A percentile compares a stretch with the other conserved stretches of the same genome.
Evolutionary conservation across 768 basidiomycete genomes (phyloP).

Genomic region (Boletus subparvulus): DNA sequence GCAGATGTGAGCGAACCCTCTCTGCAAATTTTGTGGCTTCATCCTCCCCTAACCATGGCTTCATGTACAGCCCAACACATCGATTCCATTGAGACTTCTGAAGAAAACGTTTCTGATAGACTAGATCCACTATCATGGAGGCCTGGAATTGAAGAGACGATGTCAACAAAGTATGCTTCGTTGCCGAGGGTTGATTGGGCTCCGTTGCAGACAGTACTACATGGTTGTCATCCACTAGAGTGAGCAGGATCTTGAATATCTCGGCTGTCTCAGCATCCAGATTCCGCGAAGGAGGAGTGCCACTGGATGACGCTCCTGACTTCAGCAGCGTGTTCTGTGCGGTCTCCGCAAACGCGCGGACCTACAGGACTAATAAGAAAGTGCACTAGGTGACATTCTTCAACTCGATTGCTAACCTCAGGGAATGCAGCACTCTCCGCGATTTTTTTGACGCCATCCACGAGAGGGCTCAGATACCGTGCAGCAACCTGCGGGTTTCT

Average conservation of each 20-base stretch:
- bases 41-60: slow-evolving; percentile 64
- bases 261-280: slow-evolving; percentile 60
- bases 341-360: slow-evolving; percentile 88
- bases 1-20: slow-evolving; percentile 68
- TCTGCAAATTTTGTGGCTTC: slow-evolving; percentile 54
- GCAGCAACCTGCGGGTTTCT: slow-evolving; percentile 89
- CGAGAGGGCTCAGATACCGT: slow-evolving; percentile 79
- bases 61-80: slow-evolving; percentile 70
- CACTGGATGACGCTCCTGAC: slow-evolving; percentile 78
- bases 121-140: slow-evolving; percentile 74
- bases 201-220: slow-evolving; percentile 40
- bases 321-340: slow-evolving; percentile 78
- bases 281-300: slow-evolving; percentile 72
- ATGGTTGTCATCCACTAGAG: slow-evolving; percentile 53
- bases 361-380: slow-evolving; percentile 40
- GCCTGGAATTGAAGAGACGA: slow-evolving; percentile 70
- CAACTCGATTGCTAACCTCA: slow-evolving; percentile 52
- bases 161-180: slow-evolving; percentile 57
- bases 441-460: slow-evolving; percentile 89
- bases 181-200: slow-evolving; percentile 52
- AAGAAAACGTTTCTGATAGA: slow-evolving; percentile 54
- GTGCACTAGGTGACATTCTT: slow-evolving; percentile 5
- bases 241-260: slow-evolving; percentile 54
- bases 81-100: slow-evolving; percentile 63
- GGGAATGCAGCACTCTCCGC: slow-evolving; percentile 92